phyloP scores from a whole-genome alignment of 208 protist genomes.

The Herpetomonas muscarum region DNA sequence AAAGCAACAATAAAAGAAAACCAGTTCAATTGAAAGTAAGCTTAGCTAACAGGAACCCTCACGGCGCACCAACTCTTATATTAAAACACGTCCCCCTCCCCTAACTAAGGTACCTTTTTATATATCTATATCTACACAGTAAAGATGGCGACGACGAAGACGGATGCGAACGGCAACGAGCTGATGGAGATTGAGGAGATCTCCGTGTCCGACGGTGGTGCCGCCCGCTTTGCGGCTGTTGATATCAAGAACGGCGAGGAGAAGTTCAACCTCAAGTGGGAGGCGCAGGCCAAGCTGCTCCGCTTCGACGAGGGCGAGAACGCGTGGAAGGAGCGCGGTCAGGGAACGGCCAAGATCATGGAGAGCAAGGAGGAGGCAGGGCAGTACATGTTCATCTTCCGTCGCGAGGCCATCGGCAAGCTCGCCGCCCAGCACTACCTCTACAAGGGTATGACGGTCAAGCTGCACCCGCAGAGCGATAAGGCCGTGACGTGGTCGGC shows the following conservation, averaged over 20 bases:
- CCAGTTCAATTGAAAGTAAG: not conserved
- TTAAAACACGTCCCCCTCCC: not conserved
- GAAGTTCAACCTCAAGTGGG: slow-evolving; percentile 68
- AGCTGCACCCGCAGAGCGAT: slow-evolving; percentile 64
- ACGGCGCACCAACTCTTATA: no score
- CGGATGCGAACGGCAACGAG: slow-evolving; percentile 63
- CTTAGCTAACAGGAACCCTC: no score
- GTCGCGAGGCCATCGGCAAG: slow-evolving; percentile 85
- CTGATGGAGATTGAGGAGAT: slow-evolving; percentile 90
- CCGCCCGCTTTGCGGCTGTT: slow-evolving; percentile 69
- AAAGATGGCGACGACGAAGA: slow-evolving; percentile 28
- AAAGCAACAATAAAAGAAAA: no score
- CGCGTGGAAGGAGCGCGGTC: slow-evolving; percentile 89
- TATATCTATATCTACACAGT: not conserved
- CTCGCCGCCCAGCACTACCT: slow-evolving; percentile 84
- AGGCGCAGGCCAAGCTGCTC: slow-evolving; percentile 70
- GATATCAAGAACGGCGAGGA: slow-evolving; percentile 87
- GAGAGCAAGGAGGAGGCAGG: slow-evolving; percentile 58
- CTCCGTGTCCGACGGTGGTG: slow-evolving; percentile 80
- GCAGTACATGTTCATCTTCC: slow-evolving; percentile 84
- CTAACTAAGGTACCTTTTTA: not conserved
- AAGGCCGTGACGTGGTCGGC: slow-evolving; percentile 76
- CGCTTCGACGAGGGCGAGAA: slow-evolving; percentile 93
- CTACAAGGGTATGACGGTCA: slow-evolving; percentile 68
- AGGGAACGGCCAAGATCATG: slow-evolving; percentile 78